These are phyloP conservation scores for Saccharomycopsis javanensis DNA, from an alignment of 805 yeast species.

Conservation along the genomic window DNA sequence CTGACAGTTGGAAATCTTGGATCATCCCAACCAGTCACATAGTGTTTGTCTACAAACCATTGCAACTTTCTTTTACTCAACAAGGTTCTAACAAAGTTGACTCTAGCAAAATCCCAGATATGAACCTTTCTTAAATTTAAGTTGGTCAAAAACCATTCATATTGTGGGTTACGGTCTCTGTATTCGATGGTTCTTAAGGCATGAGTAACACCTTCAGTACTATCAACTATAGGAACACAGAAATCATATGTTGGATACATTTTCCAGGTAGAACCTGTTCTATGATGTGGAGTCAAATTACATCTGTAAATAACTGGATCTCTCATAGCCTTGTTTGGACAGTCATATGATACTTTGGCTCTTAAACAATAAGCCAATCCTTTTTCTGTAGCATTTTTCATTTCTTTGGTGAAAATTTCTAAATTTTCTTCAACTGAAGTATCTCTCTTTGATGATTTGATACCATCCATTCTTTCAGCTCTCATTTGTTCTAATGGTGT, in stretches of 20 bases:
- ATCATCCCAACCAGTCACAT: constrained; percentile 94
- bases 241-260: constrained; percentile 97
- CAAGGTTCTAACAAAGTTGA: constrained; percentile 91
- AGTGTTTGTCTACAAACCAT: constrained; percentile 93
- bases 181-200: constrained; percentile 97
- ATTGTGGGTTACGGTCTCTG: constrained; percentile 97
- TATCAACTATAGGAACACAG: constrained; percentile 95
- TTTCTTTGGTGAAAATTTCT: constrained; percentile 74
- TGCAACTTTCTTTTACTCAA: constrained; percentile 95
- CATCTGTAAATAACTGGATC: constrained; percentile 98
- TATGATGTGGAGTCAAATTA: constrained; percentile 94
- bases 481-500: constrained; percentile 93
- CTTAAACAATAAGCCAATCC: constrained; percentile 90
- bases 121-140: constrained; percentile 82
- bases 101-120: constrained; percentile 97
- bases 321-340: constrained; percentile 88
- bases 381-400: constrained; percentile 88
- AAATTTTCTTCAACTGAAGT: constrained; percentile 89
- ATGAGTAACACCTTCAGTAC: constrained; percentile 95
- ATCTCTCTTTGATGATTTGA: constrained; percentile 84
- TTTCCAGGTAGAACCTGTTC: constrained; percentile 91
- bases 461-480: constrained; percentile 97
- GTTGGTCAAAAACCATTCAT: constrained; percentile 88
- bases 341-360: constrained; percentile 91
- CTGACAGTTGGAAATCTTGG: constrained; percentile 99